phyloP scores from a whole-genome alignment of 441 rosid species.

The Capsella rubella region DNA sequence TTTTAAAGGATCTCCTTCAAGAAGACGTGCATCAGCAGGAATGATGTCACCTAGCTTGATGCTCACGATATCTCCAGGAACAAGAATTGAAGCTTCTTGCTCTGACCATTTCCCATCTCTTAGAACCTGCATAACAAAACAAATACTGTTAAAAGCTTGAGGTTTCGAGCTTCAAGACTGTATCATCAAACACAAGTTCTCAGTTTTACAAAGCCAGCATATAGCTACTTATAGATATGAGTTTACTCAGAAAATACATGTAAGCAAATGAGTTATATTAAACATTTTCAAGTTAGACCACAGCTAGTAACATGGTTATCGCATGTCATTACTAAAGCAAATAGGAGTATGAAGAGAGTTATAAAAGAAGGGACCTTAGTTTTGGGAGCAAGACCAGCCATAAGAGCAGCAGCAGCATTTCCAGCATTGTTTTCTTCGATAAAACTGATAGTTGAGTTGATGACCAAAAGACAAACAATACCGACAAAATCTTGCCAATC shows the following conservation, averaged over 20 bases:
- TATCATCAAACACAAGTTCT: too few species aligned
- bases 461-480: conserved; percentile 75
- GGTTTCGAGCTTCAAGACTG: neutral
- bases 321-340: neutral
- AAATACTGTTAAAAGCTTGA: neutral
- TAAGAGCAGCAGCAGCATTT: conserved; percentile 97
- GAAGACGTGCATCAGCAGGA: conserved; percentile 63
- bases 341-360: neutral
- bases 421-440: conserved; percentile 97
- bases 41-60: conserved; percentile 57
- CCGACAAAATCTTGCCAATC: conserved; percentile 98
- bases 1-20: conserved; percentile 57
- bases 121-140: conserved; percentile 56
- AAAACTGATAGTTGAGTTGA: conserved; percentile 93
- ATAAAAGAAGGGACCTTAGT: conserved; percentile 62
- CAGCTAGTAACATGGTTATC: too few species aligned
- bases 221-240: too few species aligned
- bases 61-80: conserved; percentile 77
- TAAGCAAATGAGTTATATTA: too few species aligned
- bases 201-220: too few species aligned
- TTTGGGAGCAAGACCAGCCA: conserved; percentile 98
- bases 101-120: conserved; percentile 89
- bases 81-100: conserved; percentile 87
- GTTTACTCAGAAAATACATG: too few species aligned
- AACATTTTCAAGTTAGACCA: too few species aligned